Percentiles rank a stretch among this genome's conserved stretches.
Evolutionary conservation across 352 stramenopile genomes (phyloP).

Genomic region (Achlya hypogyna): DNA sequence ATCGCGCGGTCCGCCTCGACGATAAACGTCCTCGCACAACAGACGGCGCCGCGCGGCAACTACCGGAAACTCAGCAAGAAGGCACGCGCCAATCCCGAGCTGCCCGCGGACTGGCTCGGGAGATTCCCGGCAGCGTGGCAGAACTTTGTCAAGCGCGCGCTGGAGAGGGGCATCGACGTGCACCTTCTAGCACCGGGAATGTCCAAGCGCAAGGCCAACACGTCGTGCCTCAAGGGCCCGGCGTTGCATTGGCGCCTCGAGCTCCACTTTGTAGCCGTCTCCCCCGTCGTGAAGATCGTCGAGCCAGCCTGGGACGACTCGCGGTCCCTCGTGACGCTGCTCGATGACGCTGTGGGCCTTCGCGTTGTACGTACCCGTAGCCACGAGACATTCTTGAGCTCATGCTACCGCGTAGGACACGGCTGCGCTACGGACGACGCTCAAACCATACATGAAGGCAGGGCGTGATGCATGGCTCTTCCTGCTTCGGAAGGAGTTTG

Average conservation of each 20-base stretch:
- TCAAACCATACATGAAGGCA: slow-evolving; percentile 45
- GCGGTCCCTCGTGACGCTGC: slow-evolving; percentile 43
- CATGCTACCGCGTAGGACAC: slow-evolving; percentile 45
- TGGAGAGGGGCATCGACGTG: slow-evolving; percentile 53
- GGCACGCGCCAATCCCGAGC: slow-evolving; percentile 42
- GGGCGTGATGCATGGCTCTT: slow-evolving; percentile 20
- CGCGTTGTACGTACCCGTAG: slow-evolving; percentile 32
- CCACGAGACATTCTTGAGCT: neutral
- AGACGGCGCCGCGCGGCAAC: slow-evolving; percentile 1
- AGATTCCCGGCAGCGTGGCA: slow-evolving; percentile 65
- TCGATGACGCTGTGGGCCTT: slow-evolving; percentile 50
- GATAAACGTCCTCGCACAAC: slow-evolving; percentile 21
- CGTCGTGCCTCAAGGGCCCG: slow-evolving; percentile 51
- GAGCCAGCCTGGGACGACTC: slow-evolving; percentile 47
- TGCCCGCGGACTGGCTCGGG: slow-evolving; percentile 56
- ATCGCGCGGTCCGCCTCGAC: slow-evolving; percentile 42
- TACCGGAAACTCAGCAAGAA: slow-evolving; percentile 27
- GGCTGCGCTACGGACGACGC: slow-evolving; percentile 46
- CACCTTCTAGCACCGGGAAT: slow-evolving; percentile 70
- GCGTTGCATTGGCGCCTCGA: slow-evolving; percentile 71
- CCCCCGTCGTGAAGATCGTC: slow-evolving; percentile 35
- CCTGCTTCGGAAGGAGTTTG: slow-evolving; percentile 74
- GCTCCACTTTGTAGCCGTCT: slow-evolving; percentile 50
- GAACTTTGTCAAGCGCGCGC: slow-evolving; percentile 52
- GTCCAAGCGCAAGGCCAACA: slow-evolving; percentile 68